A percentile compares a stretch with the other conserved stretches of the same genome.
Evolutionary conservation across 2,329 filamentous ascomycete species (phyloP).

Genomic region (Talaromyces sp.): DNA sequence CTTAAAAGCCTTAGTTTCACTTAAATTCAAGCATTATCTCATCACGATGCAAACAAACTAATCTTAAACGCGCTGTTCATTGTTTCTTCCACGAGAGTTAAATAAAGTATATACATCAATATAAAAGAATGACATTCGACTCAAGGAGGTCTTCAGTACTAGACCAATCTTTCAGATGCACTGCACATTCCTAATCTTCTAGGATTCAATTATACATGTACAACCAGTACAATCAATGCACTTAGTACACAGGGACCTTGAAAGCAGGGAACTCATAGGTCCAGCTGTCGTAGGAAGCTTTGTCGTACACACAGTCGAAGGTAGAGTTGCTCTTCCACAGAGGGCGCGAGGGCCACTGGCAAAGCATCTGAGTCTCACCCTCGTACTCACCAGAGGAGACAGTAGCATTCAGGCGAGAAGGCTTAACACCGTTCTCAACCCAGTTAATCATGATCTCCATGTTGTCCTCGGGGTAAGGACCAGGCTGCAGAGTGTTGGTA

Average conservation of each 20-base stretch:
- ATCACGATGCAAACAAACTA: too few species aligned
- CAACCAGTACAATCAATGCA: background rate
- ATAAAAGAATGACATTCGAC: background rate
- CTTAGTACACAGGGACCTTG: conserved; percentile 44
- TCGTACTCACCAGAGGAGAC: conserved; percentile 33
- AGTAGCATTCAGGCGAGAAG: conserved; percentile 49
- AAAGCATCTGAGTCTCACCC: conserved; percentile 39
- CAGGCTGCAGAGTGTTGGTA: conserved; percentile 50
- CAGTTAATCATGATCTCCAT: conserved; percentile 54
- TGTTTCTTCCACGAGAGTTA: background rate
- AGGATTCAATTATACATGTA: background rate
- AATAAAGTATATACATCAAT: background rate
- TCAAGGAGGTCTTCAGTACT: background rate
- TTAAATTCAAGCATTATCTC: too few species aligned
- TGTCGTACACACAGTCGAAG: conserved; percentile 44
- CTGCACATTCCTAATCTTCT: too few species aligned
- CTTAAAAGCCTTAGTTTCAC: too few species aligned
- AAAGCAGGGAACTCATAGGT: conserved; percentile 44
- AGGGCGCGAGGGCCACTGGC: conserved; percentile 38
- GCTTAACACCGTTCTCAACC: conserved; percentile 55
- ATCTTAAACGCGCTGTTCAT: too few species aligned
- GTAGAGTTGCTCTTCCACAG: conserved; percentile 35
- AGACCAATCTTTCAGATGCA: background rate
- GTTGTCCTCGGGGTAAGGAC: conserved; percentile 51
- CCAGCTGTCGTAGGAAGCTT: conserved; percentile 45